Evolutionary conservation across 2,329 filamentous ascomycete genomes (phyloP).

Genomic region (Atkinsonella texensis): DNA sequence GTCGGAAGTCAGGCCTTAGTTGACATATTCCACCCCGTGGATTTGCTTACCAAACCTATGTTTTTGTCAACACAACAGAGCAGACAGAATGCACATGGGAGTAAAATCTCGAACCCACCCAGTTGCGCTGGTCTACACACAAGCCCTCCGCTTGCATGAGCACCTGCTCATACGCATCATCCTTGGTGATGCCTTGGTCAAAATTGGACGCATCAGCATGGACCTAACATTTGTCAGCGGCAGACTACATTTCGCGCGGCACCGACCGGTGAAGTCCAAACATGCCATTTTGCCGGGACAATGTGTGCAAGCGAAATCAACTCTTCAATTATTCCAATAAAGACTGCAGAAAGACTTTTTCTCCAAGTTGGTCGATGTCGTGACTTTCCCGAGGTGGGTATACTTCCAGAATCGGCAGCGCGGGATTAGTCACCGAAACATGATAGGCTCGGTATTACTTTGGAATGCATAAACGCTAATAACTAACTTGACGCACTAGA

Average conservation of each 20-base stretch:
- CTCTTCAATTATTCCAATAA: not conserved
- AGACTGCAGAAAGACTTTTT: not conserved
- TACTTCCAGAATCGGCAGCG: not conserved
- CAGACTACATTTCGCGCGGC: too few species aligned
- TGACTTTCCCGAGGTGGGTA: constrained; percentile 6
- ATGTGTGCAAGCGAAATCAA: not conserved
- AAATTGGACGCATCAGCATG: constrained; percentile 75
- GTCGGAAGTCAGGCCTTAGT: not conserved
- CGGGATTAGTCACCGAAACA: constrained; percentile 8
- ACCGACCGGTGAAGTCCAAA: not conserved
- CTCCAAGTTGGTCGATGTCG: not conserved
- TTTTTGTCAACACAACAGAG: not conserved
- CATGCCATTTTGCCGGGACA: not conserved
- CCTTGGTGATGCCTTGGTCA: constrained; percentile 51
- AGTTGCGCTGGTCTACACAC: constrained; percentile 63
- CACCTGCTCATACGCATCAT: constrained; percentile 63
- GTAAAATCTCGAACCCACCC: constrained; percentile 41
- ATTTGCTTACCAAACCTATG: constrained; percentile 12
- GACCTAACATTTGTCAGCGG: constrained; percentile 34
- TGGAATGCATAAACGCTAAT: too few species aligned
- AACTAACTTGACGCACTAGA: not conserved
- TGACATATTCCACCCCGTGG: not conserved
- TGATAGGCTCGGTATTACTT: not conserved
- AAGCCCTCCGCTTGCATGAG: constrained; percentile 57
- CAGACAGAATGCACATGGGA: not conserved